Conservation (phyloP, 2,329 filamentous ascomycete species). For the Venturia pyrina region DNA sequence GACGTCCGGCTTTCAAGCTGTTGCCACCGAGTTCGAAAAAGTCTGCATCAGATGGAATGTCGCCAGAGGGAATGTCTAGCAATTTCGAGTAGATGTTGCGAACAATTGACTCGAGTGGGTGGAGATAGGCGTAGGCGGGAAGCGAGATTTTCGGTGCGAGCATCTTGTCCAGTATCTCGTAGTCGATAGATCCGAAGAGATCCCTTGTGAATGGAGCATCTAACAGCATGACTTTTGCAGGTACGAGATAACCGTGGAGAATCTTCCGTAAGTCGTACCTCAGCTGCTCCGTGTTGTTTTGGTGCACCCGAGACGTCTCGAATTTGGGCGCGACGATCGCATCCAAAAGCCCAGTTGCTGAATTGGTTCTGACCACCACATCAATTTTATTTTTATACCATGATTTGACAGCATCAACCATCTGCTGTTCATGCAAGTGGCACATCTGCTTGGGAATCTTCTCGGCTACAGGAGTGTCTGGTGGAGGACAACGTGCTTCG, state of each 20-base stretch:
- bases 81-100: slow-evolving; percentile 37
- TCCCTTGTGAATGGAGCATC: slow-evolving; percentile 17
- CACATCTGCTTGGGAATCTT: slow-evolving; percentile 31
- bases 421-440: slow-evolving; percentile 20
- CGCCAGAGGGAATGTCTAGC: slow-evolving; percentile 29
- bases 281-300: slow-evolving; percentile 13
- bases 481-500: slow-evolving; percentile 39
- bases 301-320: not conserved
- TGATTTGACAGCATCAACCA: not conserved
- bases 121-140: slow-evolving; percentile 14
- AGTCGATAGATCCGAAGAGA: not conserved
- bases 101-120: slow-evolving; percentile 27
- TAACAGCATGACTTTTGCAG: slow-evolving; percentile 19
- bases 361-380: slow-evolving; percentile 8
- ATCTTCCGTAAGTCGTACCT: slow-evolving; percentile 16
- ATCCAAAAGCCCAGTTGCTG: slow-evolving; percentile 21
- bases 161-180: slow-evolving; percentile 13
- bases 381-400: not conserved
- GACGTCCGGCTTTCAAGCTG: slow-evolving; percentile 42
- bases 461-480: slow-evolving; percentile 36
- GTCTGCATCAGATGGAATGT: slow-evolving; percentile 34
- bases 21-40: slow-evolving; percentile 47
- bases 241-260: slow-evolving; percentile 21
- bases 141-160: slow-evolving; percentile 20
- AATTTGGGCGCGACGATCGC: slow-evolving; percentile 25